Evolutionary conservation across 1,284 basidiomycete species (phyloP).

Genomic region (Cutaneotrichosporon mucoides): DNA sequence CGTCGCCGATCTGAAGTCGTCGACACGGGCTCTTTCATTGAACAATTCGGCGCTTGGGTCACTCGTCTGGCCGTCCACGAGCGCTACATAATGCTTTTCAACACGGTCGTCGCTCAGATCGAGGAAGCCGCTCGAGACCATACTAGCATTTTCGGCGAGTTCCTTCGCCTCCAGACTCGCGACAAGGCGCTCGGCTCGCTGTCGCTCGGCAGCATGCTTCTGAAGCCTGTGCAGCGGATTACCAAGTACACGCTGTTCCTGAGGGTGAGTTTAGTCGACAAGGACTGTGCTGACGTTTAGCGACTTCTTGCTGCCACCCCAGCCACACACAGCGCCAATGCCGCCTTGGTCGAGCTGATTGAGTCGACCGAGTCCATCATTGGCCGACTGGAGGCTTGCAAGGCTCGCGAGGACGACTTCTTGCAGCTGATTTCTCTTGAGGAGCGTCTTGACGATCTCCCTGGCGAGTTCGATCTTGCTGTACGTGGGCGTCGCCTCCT

Average conservation of each 20-base stretch:
- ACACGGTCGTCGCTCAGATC: slow-evolving; percentile 58
- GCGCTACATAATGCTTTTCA: slow-evolving; percentile 72
- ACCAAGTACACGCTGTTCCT: slow-evolving; percentile 69
- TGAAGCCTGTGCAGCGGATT: slow-evolving; percentile 70
- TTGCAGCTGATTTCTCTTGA: slow-evolving; percentile 63
- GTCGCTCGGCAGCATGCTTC: slow-evolving; percentile 61
- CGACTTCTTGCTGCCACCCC: slow-evolving; percentile 65
- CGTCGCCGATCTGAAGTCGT: slow-evolving; percentile 29
- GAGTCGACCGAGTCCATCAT: slow-evolving; percentile 65
- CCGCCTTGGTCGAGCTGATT: slow-evolving; percentile 62
- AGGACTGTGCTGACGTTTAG: slow-evolving; percentile 44
- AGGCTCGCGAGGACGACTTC: slow-evolving; percentile 76
- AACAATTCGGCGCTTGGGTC: slow-evolving; percentile 59
- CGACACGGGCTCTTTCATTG: slow-evolving; percentile 56
- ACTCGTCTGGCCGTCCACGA: slow-evolving; percentile 72
- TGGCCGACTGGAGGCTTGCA: slow-evolving; percentile 72
- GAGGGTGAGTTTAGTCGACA: slow-evolving; percentile 53
- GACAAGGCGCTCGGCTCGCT: slow-evolving; percentile 64
- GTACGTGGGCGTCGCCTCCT: slow-evolving; percentile 67
- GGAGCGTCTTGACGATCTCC: slow-evolving; percentile 60
- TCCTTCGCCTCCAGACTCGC: slow-evolving; percentile 68
- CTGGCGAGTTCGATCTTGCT: slow-evolving; percentile 57
- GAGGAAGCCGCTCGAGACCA: slow-evolving; percentile 57
- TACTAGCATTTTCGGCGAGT: slow-evolving; percentile 72
- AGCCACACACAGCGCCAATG: slow-evolving; percentile 62